phyloP scores from a whole-genome alignment of 2,329 filamentous ascomycete genomes.

The Neopestalotiopsis clavispora region DNA sequence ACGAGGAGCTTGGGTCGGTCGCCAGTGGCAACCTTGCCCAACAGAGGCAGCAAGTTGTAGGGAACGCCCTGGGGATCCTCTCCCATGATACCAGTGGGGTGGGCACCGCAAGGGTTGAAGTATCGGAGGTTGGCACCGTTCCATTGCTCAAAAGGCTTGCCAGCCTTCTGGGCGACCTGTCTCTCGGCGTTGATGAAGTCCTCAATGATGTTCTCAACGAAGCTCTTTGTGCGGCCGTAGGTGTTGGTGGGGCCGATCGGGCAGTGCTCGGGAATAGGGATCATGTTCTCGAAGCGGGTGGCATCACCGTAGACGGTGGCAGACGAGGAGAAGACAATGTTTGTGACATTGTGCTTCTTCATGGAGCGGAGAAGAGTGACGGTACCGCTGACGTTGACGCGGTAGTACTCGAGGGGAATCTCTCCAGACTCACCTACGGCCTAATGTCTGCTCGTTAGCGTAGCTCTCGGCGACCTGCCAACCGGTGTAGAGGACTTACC shows the following conservation, averaged over 20 bases:
- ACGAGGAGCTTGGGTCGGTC: conserved; percentile 93
- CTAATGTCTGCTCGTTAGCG: conserved; percentile 48
- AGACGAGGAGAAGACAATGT: conserved; percentile 98
- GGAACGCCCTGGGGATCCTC: conserved; percentile 96
- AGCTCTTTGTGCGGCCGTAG: conserved; percentile 95
- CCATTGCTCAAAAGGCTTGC: conserved; percentile 80
- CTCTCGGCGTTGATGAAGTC: conserved; percentile 90
- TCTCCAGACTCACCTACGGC: conserved; percentile 95
- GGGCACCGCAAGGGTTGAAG: conserved; percentile 96
- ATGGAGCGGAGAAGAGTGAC: conserved; percentile 86
- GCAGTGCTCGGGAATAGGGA: conserved; percentile 96
- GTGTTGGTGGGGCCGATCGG: conserved; percentile 96
- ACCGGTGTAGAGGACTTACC: conserved; percentile 51
- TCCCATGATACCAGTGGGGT: conserved; percentile 96
- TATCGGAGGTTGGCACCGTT: conserved; percentile 93
- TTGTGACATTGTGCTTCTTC: conserved; percentile 87
- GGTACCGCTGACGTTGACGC: conserved; percentile 93
- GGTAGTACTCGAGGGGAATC: conserved; percentile 96
- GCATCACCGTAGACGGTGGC: conserved; percentile 98
- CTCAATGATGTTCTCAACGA: conserved; percentile 88
- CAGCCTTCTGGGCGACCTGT: conserved; percentile 79
- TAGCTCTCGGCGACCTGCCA: neutral
- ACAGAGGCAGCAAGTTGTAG: conserved; percentile 91
- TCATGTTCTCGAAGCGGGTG: conserved; percentile 96
- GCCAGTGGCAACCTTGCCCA: conserved; percentile 95